These are phyloP conservation scores for Aspergillus mulundensis DNA, from an alignment of 495 filamentous ascomycete genomes.

Conservation along the genomic window DNA sequence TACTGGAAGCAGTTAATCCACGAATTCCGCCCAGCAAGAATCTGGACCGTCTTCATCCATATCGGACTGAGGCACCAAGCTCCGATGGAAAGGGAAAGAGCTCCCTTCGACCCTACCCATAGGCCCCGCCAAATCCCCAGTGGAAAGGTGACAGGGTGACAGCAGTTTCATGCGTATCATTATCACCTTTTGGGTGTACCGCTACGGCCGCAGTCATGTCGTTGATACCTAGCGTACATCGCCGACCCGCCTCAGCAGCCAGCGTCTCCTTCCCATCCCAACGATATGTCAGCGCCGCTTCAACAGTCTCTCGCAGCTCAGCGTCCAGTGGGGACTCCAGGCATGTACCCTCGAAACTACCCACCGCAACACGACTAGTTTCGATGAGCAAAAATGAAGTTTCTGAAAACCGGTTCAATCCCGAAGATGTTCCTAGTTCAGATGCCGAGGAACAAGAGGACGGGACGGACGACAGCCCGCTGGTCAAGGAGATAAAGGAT, in stretches of 20 bases:
- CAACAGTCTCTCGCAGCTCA: background rate
- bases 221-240: background rate
- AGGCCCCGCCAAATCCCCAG: too few species aligned
- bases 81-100: too few species aligned
- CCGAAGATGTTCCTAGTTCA: background rate
- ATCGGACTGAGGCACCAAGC: too few species aligned
- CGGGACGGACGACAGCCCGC: background rate
- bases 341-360: background rate
- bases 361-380: background rate
- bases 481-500: slow-evolving; percentile 39
- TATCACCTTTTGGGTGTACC: background rate
- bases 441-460: background rate
- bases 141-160: too few species aligned
- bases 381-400: background rate
- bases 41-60: too few species aligned
- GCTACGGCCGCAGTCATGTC: background rate
- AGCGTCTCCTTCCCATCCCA: background rate
- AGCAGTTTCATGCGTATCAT: too few species aligned
- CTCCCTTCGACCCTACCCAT: too few species aligned
- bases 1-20: too few species aligned
- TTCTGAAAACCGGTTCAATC: background rate
- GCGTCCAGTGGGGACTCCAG: background rate
- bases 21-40: too few species aligned
- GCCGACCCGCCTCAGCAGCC: background rate
- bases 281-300: background rate